These are phyloP conservation scores for Vaccinium darrowii DNA, from an alignment of 148 eudicot species.

Conservation along the genomic window DNA sequence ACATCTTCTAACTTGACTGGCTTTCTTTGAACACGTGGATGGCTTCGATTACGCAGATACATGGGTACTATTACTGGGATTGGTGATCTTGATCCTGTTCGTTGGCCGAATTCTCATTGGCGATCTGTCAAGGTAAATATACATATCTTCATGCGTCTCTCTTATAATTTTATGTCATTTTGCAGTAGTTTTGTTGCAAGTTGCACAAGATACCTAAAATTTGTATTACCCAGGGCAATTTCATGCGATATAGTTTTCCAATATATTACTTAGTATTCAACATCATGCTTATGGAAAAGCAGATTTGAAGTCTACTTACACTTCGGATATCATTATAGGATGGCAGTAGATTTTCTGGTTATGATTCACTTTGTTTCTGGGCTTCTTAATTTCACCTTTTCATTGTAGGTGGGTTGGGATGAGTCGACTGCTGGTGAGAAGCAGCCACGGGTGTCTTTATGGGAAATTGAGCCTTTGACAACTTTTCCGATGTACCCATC, in stretches of 20 bases:
- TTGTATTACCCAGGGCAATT: neutral
- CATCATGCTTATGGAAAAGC: neutral
- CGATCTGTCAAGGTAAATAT: slow-evolving; percentile 87
- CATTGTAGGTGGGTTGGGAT: slow-evolving; percentile 94
- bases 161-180: neutral
- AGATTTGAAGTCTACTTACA: neutral
- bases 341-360: neutral
- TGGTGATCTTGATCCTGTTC: slow-evolving; percentile 83
- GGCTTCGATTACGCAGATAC: slow-evolving; percentile 53
- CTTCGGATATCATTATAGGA: neutral
- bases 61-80: slow-evolving; percentile 99
- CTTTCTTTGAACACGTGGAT: slow-evolving; percentile 21
- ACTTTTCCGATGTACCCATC: slow-evolving; percentile 99
- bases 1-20: neutral
- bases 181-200: neutral
- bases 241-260: no score
- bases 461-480: slow-evolving; percentile 98
- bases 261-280: neutral
- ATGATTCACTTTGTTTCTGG: neutral
- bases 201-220: neutral
- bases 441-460: slow-evolving; percentile 94
- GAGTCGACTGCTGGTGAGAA: slow-evolving; percentile 98
- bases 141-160: neutral
- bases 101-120: slow-evolving; percentile 99
- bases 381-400: slow-evolving; percentile 13